A percentile compares a stretch with the other conserved stretches of the same genome.
Evolutionary conservation across 345 rosid species (phyloP).

Genomic region (Microcos paniculata): DNA sequence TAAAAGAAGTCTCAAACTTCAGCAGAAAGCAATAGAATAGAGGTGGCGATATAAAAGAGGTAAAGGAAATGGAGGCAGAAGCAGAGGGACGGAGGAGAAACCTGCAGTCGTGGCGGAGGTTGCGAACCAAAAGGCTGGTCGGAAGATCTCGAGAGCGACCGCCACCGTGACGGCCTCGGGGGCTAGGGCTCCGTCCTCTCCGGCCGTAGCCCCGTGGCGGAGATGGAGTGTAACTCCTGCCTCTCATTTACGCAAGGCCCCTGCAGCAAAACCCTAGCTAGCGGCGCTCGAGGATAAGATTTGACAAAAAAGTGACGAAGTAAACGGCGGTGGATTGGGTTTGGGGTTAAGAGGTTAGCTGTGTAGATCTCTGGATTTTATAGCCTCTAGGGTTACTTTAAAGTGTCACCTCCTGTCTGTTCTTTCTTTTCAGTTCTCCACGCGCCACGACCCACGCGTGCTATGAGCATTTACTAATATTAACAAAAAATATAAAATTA

Average conservation of each 20-base stretch:
- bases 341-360: neutral
- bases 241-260: conserved; percentile 56
- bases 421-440: too few relatives aligned
- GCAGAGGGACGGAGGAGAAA: conserved; percentile 19
- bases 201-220: conserved; percentile 84
- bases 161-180: conserved; percentile 73
- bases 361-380: neutral
- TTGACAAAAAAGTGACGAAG: neutral
- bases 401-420: too few relatives aligned
- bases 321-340: neutral
- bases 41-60: too few relatives aligned
- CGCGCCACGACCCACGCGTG: too few relatives aligned
- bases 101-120: conserved; percentile 98
- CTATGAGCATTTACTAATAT: too few relatives aligned
- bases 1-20: too few relatives aligned
- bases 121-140: conserved; percentile 93
- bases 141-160: conserved; percentile 86
- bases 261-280: neutral
- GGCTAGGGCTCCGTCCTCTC: conserved; percentile 83
- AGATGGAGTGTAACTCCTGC: conserved; percentile 84
- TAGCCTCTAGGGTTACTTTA: too few relatives aligned
- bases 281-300: neutral
- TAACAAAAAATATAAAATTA: too few relatives aligned
- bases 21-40: too few relatives aligned
- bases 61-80: neutral